Evolutionary conservation across 2,329 filamentous ascomycete genomes (phyloP), one percentile per base, ranked within the genome.

Genomic region (Hymenoscyphus linearis): DNA sequence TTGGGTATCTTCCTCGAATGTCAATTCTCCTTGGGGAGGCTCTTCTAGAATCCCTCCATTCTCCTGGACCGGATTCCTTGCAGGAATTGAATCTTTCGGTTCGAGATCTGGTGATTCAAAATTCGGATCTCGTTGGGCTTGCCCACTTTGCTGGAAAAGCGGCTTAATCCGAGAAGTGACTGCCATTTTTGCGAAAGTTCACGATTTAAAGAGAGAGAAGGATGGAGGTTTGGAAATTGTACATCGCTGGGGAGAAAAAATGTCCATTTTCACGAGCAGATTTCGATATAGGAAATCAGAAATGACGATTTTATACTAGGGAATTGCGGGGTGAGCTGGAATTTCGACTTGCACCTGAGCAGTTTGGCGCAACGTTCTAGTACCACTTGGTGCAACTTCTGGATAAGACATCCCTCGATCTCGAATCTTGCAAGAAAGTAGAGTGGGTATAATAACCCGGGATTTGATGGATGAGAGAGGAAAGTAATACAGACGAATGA

Each of bases 1-100:
- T 50, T 35, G 40, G 3, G 60, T 62, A 52, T 63, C 65, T 53
- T 65, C 65, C 4, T 61, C 60, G 40, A 62, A 66, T 22, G 22
- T 64, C 26, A 67, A 57, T 27, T 63, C 60, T 27, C 64, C 62
- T 18, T 13, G n/a, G 36, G 34, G 25, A 53, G 14, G 14, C 10
- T 16, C 14, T 25, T 53, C 50, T 25, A 16, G 10, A 34, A 53
- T 12, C 50, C n/a, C 18, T 13, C 6, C 50, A 53, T 53, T n/a
- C 26, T 31, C 13, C 26, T 9, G 16, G 5, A 10, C 50, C 25
- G 25, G 13, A 16, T 53, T 34, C 6, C 7, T 53, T 18, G 25
- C 12, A 14, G 25, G 16, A 31, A 6, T 25, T 25, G 26, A 14
- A 53, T 18, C 22, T 25, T 53, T 53, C 12, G 25, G 50, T 27